A percentile compares a stretch with the other conserved stretches of the same genome.
phyloP scores from a whole-genome alignment of 139 green algal genomes.

The Closterium sp. region DNA sequence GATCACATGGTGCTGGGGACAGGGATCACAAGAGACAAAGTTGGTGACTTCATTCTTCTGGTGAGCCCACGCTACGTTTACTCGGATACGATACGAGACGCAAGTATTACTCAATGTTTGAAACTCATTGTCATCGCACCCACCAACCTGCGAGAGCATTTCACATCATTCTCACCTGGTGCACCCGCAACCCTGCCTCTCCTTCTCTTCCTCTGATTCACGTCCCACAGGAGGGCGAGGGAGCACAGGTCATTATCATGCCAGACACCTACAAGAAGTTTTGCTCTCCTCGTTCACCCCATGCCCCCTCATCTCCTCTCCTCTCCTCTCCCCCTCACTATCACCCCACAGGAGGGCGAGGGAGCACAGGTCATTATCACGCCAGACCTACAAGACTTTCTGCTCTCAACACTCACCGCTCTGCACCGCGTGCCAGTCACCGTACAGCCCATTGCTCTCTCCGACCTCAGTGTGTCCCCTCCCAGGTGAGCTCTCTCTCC shows the following conservation, averaged over 20 bases:
- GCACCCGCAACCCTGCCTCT: neutral
- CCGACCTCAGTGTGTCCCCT: constrained; percentile 20
- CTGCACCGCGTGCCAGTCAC: constrained; percentile 20
- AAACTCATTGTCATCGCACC: too few relatives aligned
- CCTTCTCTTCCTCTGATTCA: neutral
- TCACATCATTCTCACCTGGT: too few relatives aligned
- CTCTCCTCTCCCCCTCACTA: too few relatives aligned
- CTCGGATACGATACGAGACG: too few relatives aligned
- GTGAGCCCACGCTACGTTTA: too few relatives aligned
- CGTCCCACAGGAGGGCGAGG: constrained; percentile 19
- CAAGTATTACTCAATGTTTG: too few relatives aligned
- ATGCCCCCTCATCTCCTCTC: too few relatives aligned
- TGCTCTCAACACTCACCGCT: neutral
- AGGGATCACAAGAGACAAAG: constrained; percentile 42
- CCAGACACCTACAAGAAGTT: too few relatives aligned
- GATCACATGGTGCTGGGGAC: constrained; percentile 35
- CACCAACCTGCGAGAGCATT: too few relatives aligned
- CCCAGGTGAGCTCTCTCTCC: neutral
- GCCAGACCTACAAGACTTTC: constrained; percentile 37
- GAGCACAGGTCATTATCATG: constrained; percentile 42
- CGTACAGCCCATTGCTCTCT: neutral
- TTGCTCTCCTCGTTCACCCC: too few relatives aligned
- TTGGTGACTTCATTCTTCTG: constrained; percentile 52
- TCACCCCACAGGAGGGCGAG: too few relatives aligned
- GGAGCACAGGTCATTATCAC: too few relatives aligned